These are phyloP conservation scores for Klebsormidium nitens DNA, from an alignment of 139 green algal species.

Conservation along the genomic window DNA sequence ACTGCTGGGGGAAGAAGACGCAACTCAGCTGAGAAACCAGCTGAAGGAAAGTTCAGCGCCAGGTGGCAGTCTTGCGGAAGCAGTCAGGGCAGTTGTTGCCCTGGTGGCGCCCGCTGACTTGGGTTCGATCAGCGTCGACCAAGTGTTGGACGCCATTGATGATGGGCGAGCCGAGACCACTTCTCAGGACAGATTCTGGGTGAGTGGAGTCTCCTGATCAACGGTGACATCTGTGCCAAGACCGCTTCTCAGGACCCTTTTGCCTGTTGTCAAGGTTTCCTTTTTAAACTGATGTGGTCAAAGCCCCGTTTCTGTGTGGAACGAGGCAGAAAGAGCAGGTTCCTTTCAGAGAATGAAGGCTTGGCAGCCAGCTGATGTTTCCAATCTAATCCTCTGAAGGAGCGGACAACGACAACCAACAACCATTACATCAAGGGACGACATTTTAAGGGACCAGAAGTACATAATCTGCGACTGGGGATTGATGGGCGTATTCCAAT, in stretches of 20 bases:
- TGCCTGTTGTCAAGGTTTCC: too few relatives aligned
- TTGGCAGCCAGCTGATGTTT: too few relatives aligned
- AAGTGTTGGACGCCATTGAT: neutral
- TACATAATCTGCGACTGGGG: too few relatives aligned
- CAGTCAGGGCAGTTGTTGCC: neutral
- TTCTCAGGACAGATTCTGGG: neutral
- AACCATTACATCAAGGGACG: too few relatives aligned
- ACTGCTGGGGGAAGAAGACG: constrained; percentile 43
- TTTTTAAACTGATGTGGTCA: too few relatives aligned
- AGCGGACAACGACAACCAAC: too few relatives aligned
- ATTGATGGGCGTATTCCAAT: too few relatives aligned
- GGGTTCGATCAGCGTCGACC: neutral
- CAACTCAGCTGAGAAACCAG: constrained; percentile 18
- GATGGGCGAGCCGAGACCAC: neutral
- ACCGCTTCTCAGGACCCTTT: neutral
- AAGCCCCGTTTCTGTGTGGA: too few relatives aligned
- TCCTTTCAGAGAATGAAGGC: too few relatives aligned
- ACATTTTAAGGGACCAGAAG: too few relatives aligned
- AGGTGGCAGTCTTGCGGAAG: neutral
- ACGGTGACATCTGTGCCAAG: neutral
- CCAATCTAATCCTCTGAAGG: too few relatives aligned
- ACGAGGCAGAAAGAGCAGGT: too few relatives aligned
- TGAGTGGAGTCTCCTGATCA: constrained; percentile 1
- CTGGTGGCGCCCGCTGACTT: neutral
- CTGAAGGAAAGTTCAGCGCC: neutral